Evolutionary conservation across 2,329 filamentous ascomycete species (phyloP), one percentile per base, ranked within the genome.

Genomic region (Hymenotorrendiella dingleyae): DNA sequence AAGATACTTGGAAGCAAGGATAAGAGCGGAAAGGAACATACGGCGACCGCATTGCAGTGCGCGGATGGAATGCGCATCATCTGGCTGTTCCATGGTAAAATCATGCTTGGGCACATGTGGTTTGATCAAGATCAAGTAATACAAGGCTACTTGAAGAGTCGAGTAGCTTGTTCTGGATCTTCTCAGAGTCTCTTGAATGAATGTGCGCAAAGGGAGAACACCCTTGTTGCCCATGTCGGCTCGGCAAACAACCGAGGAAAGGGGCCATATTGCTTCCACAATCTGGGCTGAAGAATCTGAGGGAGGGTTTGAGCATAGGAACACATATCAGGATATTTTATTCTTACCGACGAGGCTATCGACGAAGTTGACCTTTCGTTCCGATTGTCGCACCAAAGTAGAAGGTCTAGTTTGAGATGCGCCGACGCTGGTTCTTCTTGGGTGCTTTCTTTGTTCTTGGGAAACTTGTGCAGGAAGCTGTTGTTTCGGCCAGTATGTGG

Each of bases 161-260:
- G 91, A 97, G 69, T 96, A 98, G 69, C 90, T 96, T 32, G 93
- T 95, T 58, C 91, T 83, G 47, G 93, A 98, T 57, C 93, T 82
- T 56, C 90, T 86, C 53, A 98, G 74, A 16, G 93, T 97, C 73
- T 97, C 93, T 67, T 97, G 90, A 58, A 98, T 97, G 64, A 97
- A 98, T 41, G 85, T 94, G 54, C 90, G 86, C 58, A 98, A 74
- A 46, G 91, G 90, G 53, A 98, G 71, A 48, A 96, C 86, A 40
- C 84, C 80, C 62, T 85, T 87, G 61, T 75, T 76, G 46, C 79
- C 82, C 51, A 77, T 70, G 61, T 91, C 86, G 56, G 74, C 82
- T 57, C 82, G 81, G 64, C 85, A 86, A 45, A 84, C 77, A 26
- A 84, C 80, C 46, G 87, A 90, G 42, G 91, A 94, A 32, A 91